Evolutionary conservation across 2,329 filamentous ascomycete genomes (phyloP), one percentile per base, ranked within the genome.

Genomic region (Cladobotryum protrusum): DNA sequence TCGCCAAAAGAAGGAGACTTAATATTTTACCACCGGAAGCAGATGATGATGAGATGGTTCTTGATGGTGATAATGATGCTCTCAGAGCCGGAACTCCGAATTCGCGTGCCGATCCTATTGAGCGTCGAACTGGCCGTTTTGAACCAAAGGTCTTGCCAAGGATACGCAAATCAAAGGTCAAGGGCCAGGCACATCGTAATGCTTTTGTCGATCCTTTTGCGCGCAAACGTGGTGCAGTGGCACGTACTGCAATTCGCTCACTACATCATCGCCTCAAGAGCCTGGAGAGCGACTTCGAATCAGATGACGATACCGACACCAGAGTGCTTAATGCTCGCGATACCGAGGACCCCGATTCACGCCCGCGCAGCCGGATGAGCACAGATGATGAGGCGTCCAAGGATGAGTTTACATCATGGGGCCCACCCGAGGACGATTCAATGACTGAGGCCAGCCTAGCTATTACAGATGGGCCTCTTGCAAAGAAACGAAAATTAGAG

Each of bases 261-360:
- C 76, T 97, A 15, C 89, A 96, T 64, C 86, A 95, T 68, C 67
- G 69, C 76, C 88, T 69, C 68, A 79, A 35, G 76, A 81, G 64
- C 83, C 69, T 57, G 68, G 80, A 66, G 71, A 79, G 63, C 85
- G 79, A 72, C 79, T 87, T 86, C n/a, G 89, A 96, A 64, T 95
- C 89, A 0, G 91, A 96, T 56, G 91, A 95, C 57, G 90, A 96
- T 49, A 72, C 68, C 2, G 79, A 81, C 55, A 79, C 79, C 43
- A 70, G 72, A 36, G 71, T 71, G 33, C 51, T 67, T 29, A 82
- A 86, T 12, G 81, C 79, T 12, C 78, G 85, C 42, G 89, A 91
- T 63, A 95, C 88, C 0, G 91, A 95, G 63, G 91, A 93, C 56
- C 83, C 83, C 33, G 91, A 93, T 53, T 95, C 88, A 55, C 81